Evolutionary conservation across 164 flowering plant genomes (phyloP).

Genomic region (Umbellularia californica): DNA sequence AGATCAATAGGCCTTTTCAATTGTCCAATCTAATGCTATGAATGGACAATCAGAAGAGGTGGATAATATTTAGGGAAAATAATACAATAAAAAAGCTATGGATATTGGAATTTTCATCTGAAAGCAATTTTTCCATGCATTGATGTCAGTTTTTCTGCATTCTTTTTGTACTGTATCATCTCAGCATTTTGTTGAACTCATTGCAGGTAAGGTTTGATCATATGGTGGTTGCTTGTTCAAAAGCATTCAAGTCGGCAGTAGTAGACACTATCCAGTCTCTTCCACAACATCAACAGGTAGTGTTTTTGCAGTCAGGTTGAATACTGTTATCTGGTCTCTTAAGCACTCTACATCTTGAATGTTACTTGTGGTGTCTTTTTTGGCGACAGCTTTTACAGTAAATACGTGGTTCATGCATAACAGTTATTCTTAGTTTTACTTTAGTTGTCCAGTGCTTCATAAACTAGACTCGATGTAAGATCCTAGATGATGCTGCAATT

Average conservation of each 20-base stretch:
- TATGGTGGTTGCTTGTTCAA: slow-evolving; percentile 84
- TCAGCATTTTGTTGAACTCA: neutral
- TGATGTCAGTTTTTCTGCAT: too few relatives aligned
- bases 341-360: neutral
- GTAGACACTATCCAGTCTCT: slow-evolving; percentile 89
- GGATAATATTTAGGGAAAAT: too few relatives aligned
- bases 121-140: too few relatives aligned
- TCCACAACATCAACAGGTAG: slow-evolving; percentile 96
- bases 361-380: neutral
- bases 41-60: too few relatives aligned
- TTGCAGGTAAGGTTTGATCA: slow-evolving; percentile 81
- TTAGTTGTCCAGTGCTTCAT: neutral
- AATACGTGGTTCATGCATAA: neutral
- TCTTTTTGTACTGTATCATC: neutral
- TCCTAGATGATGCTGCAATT: neutral
- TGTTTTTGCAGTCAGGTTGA: too few relatives aligned
- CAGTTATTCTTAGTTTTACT: too few relatives aligned
- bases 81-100: too few relatives aligned
- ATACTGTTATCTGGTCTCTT: neutral
- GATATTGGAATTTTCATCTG: too few relatives aligned
- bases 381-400: neutral
- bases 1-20: too few relatives aligned
- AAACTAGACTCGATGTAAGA: neutral
- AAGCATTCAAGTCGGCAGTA: slow-evolving; percentile 59
- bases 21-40: too few relatives aligned